These are phyloP conservation scores for Crithidia sp. DNA, from an alignment of 208 protist genomes.

Conservation along the genomic window DNA sequence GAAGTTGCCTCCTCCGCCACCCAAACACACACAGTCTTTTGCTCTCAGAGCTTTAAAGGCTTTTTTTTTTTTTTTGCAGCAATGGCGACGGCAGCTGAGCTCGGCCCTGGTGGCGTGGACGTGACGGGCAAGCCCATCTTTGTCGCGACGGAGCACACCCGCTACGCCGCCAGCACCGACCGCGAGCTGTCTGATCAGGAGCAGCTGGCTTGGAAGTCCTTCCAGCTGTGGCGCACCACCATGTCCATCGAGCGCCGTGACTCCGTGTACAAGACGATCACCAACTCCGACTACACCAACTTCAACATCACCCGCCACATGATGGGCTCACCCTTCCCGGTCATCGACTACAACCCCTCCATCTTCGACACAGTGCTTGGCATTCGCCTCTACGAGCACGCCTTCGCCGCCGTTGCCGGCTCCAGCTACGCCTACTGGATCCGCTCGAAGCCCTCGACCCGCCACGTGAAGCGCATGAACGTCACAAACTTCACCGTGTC, in stretches of 20 bases:
- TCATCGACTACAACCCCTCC: slow-evolving; percentile 60
- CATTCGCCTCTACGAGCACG: slow-evolving; percentile 88
- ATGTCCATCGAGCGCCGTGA: slow-evolving; percentile 82
- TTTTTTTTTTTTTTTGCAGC: slow-evolving; percentile 24
- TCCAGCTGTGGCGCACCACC: slow-evolving; percentile 84
- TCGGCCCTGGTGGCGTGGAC: slow-evolving; percentile 69
- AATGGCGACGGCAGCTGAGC: slow-evolving; percentile 51
- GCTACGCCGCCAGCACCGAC: slow-evolving; percentile 61
- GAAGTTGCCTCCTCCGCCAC: too few species aligned
- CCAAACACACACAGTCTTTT: too few species aligned
- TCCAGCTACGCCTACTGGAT: slow-evolving; percentile 76
- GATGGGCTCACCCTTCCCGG: slow-evolving; percentile 84
- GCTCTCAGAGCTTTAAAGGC: not conserved
- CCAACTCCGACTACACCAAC: slow-evolving; percentile 85
- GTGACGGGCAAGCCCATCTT: slow-evolving; percentile 71
- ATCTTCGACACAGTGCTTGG: slow-evolving; percentile 53
- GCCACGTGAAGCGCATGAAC: slow-evolving; percentile 46
- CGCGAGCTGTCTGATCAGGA: slow-evolving; percentile 87
- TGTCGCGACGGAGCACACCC: slow-evolving; percentile 78
- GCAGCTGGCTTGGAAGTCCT: slow-evolving; percentile 88
- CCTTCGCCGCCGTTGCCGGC: slow-evolving; percentile 28
- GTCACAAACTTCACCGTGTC: slow-evolving; percentile 39
- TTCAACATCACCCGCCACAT: slow-evolving; percentile 80
- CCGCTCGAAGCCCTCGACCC: slow-evolving; percentile 69
- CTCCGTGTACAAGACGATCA: slow-evolving; percentile 73